Evolutionary conservation across 306 rosid genomes (phyloP), one percentile per base, ranked within the genome.

Genomic region (Macrotyloma uniflorum): DNA sequence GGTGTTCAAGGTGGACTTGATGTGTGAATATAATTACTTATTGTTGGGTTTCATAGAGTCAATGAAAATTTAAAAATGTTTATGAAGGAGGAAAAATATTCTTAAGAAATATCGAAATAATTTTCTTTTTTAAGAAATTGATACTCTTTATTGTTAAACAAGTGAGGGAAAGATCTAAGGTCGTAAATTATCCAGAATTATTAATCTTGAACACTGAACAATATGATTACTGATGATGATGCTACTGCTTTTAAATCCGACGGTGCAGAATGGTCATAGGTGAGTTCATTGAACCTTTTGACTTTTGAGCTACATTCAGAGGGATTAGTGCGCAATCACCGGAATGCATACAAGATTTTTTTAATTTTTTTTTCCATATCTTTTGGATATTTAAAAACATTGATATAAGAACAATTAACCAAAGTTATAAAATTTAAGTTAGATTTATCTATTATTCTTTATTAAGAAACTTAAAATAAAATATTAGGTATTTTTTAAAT

Each of bases 301-400:
- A 77, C 67, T 51, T 53, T 23, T 15, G 66, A n/a, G 19, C 32
- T 10, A 26, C 46, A 22, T 0, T 20, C 20, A 26, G 43, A 51
- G 6, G 5, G 20, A 54, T 54, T 24, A 12, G 54, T 30, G 75
- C 81, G 81, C 81, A 77, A 77, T 77, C 47, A 54, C 28, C 81
- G 75, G 74, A 76, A 59, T 55, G 35, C 16, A 26, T 55, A 10
- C 12, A 0, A 23, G 15, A 16, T 23, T 30, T 62, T 32, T 14
- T 12, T 1, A 0, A 2, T 36, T 8, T 0, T 11, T 42, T 9
- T 28, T 6, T 30, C 6, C 40, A 5, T 35, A 23, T 14, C 12
- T 59, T 5, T 26, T 59, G 5, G 4, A 1, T 59, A 26, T 59
- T 59, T 59, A 59, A 30, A 15, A 28, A 59, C 14, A 24, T 0